These are phyloP conservation scores for Diaporthe batatas DNA, from an alignment of 2,329 filamentous ascomycete genomes.

Conservation along the genomic window DNA sequence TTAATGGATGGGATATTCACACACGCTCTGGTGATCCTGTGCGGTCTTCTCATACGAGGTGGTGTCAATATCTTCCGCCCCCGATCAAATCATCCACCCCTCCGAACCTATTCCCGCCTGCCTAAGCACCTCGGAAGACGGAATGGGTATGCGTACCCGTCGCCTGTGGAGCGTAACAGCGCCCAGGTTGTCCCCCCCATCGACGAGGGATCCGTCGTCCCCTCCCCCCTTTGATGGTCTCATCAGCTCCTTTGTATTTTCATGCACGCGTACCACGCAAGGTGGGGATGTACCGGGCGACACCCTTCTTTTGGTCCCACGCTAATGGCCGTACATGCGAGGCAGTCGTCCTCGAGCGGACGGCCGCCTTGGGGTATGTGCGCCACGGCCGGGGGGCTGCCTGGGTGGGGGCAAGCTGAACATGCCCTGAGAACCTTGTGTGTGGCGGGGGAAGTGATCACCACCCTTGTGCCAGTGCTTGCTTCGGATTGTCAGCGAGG, in stretches of 20 bases:
- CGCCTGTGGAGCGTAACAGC: background rate
- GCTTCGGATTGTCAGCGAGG: slow-evolving; percentile 9
- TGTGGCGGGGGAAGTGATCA: background rate
- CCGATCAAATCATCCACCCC: background rate
- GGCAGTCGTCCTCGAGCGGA: background rate
- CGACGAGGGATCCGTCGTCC: background rate
- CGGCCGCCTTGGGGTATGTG: background rate
- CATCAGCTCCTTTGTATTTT: background rate
- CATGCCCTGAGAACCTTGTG: background rate
- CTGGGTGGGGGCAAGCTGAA: background rate
- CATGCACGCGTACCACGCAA: background rate
- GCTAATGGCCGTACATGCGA: background rate
- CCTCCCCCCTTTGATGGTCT: background rate
- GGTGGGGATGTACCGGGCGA: background rate
- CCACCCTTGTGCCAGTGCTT: background rate
- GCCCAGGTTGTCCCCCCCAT: background rate
- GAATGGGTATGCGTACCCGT: background rate
- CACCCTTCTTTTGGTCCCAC: background rate
- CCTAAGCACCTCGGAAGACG: background rate
- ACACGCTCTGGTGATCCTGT: slow-evolving; percentile 6
- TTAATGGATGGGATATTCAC: background rate
- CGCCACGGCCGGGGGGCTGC: background rate
- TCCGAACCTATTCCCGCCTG: background rate
- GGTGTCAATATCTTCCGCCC: background rate
- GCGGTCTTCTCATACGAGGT: background rate